phyloP scores from a whole-genome alignment of 2,329 filamentous ascomycete species.

The Periconia digitata region DNA sequence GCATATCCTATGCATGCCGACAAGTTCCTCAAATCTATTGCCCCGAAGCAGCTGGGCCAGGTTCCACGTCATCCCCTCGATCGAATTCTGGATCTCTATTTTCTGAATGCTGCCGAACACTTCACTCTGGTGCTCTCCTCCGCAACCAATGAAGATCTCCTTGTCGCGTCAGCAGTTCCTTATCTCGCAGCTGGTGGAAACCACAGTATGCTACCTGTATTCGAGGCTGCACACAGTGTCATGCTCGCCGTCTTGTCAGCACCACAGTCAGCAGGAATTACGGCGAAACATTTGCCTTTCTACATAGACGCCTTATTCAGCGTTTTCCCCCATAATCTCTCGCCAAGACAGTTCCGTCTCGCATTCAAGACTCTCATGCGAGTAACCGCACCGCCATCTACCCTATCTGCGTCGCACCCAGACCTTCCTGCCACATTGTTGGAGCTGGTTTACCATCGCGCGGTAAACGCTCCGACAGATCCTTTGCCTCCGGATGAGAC shows the following conservation, averaged over 20 bases:
- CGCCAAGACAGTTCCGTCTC: constrained; percentile 81
- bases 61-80: constrained; percentile 68
- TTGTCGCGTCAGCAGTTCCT: constrained; percentile 71
- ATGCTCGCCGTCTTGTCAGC: constrained; percentile 78
- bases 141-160: constrained; percentile 67
- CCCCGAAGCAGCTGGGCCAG: constrained; percentile 55
- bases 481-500: constrained; percentile 45
- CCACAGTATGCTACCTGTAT: constrained; percentile 66
- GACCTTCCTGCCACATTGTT: constrained; percentile 78
- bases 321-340: constrained; percentile 77
- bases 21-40: constrained; percentile 66
- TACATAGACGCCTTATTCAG: constrained; percentile 80
- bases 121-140: constrained; percentile 71
- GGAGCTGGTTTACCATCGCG: constrained; percentile 73
- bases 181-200: constrained; percentile 69
- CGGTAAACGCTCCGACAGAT: constrained; percentile 55
- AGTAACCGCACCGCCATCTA: constrained; percentile 77
- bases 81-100: constrained; percentile 79
- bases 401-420: constrained; percentile 71
- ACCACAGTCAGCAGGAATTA: constrained; percentile 72
- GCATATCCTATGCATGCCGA: constrained; percentile 68
- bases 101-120: constrained; percentile 84
- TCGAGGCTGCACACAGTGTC: constrained; percentile 84
- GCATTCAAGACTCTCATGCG: constrained; percentile 85
- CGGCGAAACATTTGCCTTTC: constrained; percentile 72